Conservation (phyloP, 345 rosid genomes). For the Salix udensis region DNA sequence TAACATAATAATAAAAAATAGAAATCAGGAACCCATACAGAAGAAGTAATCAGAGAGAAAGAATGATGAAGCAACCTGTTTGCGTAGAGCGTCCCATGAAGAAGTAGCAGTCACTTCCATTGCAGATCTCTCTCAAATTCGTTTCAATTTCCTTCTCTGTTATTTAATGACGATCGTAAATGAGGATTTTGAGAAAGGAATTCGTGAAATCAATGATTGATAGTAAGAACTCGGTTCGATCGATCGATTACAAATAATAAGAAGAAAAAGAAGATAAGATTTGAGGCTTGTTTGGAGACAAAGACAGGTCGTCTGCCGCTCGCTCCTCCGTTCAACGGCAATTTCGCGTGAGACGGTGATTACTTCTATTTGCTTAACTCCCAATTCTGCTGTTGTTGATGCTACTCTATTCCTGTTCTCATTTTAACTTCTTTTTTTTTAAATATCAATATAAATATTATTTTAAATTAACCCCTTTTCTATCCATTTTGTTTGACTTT, state of each 20-base stretch:
- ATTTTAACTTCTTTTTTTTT: neutral
- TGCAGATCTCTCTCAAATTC: conserved; percentile 1
- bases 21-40: neutral
- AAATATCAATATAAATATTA: neutral
- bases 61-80: conserved; percentile 47
- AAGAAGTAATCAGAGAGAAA: neutral
- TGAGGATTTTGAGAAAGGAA: neutral
- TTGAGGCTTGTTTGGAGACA: neutral
- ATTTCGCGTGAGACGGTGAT: neutral
- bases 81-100: conserved; percentile 93
- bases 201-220: neutral
- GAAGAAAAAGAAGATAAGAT: neutral
- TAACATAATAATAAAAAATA: neutral
- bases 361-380: conserved; percentile 8
- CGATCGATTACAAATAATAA: neutral
- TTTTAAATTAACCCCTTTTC: neutral
- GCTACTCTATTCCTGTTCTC: neutral
- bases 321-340: neutral
- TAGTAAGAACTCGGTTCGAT: neutral
- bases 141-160: neutral
- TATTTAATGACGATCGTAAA: neutral
- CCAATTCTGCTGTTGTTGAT: neutral
- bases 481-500: too few relatives aligned
- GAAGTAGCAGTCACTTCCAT: conserved; percentile 74
- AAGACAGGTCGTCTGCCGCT: neutral